Base-by-base conservation (phyloP, 1,284 basidiomycete species). In the Ceratobasidium sp. region DNA sequence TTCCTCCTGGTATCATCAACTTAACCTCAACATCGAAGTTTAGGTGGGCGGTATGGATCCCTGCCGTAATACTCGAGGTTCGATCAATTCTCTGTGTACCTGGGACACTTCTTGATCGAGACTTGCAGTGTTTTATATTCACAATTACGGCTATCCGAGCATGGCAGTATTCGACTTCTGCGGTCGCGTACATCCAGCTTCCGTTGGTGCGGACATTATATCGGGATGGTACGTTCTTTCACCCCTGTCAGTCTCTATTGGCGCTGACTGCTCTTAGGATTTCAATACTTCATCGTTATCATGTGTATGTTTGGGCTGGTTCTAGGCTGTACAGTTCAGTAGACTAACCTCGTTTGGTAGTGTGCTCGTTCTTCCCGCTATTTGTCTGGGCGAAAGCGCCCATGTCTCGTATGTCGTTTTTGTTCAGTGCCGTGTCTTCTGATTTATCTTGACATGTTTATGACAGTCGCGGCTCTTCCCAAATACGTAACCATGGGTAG, bases 261-360 rank as follows among this genome's bases (percentile, higher is more conserved):
- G 30, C 12, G 2, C 3, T 23, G 23, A 74, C 60, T 74, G 6
- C 65, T 30, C 52, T 14, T 27, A 75, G 73, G 73, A 38, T 75
- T 75, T 55, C 73, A 75, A 30, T 75, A 75, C 38, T 75, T 54
- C 35, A 65, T 75, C 18, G 73, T 75, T 23, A 75, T 75, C 38
- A 38, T 65, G 38, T 52, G 70, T 74, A 74, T 12, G 70, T 64
- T 23, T 46, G 20, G 38, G 38, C 38, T 8, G 38, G 8, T 38
- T 38, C 38, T 38, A 8, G 4, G 38, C 23, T 57, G 20, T 23
- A 60, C 35, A 6, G 27, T 10, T 33, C 18, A 23, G 18, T 16
- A 18, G 14, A 20, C 18, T 16, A 38, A 64, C 7, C 14, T 30
- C 18, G 23, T 46, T 23, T 41, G 48, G 3, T 30, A 74, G 70